Conservation (phyloP, 2,329 filamentous ascomycete species). For the Penicillium glabrum region DNA sequence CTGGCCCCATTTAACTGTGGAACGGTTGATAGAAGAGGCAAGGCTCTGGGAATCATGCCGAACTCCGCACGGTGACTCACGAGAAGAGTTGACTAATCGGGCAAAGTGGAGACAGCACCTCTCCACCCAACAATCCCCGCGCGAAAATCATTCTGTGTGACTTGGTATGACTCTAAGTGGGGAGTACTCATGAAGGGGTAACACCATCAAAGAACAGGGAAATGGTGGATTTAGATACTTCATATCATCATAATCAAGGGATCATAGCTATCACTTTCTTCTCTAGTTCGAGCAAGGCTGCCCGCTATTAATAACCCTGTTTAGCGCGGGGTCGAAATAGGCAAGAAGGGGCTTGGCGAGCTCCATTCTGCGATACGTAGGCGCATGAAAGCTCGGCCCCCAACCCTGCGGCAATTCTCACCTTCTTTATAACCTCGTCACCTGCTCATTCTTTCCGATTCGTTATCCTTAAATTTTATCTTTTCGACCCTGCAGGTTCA, state of each 20-base stretch:
- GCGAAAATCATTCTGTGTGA: not conserved
- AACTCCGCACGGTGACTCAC: constrained; percentile 12
- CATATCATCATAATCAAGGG: not conserved
- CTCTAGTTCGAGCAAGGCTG: not conserved
- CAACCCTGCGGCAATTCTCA: not conserved
- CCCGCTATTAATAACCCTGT: constrained; percentile 8
- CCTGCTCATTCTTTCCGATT: not conserved
- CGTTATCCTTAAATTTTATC: not conserved
- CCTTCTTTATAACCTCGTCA: constrained; percentile 1
- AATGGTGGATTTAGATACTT: not conserved
- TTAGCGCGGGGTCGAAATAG: constrained; percentile 23
- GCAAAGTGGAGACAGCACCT: constrained; percentile 11
- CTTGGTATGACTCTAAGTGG: not conserved
- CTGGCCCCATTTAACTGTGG: not conserved
- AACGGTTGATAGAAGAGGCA: not conserved
- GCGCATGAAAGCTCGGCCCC: constrained; percentile 19
- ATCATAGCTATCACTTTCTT: not conserved
- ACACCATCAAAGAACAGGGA: not conserved
- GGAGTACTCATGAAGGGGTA: not conserved
- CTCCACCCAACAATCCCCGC: constrained; percentile 1
- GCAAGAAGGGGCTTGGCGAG: constrained; percentile 17
- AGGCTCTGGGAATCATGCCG: not conserved
- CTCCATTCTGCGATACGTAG: constrained; percentile 6
- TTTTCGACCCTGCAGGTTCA: constrained; percentile 2
- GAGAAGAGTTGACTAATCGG: constrained; percentile 1